Base-by-base conservation (phyloP, 179 eudicot species). In the Amaranthus tricolor region DNA sequence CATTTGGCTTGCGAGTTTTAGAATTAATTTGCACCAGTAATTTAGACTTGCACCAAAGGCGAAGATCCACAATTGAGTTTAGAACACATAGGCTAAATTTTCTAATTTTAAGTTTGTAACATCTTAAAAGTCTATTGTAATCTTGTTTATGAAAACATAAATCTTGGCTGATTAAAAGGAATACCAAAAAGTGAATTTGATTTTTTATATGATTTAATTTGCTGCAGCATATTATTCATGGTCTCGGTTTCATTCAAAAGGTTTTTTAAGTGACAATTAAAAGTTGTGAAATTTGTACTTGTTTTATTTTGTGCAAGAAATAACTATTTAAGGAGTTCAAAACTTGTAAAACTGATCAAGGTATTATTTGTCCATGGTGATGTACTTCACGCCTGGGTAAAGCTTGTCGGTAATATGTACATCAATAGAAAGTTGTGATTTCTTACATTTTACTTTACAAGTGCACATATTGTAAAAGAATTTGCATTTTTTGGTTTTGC, bases 251-350 rank as follows among this genome's bases (percentile, higher is more conserved):
- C 70, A 49, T 49, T 48, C 6, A 40, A 9, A 62, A 31, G 19
- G 17, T 48, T 49, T 48, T 66, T 49, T 54, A 66, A 66, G 70
- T 48, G 53, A 66, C 53, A 49, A n/a, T 65, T n/a, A n/a, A n/a
- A n/a, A n/a, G n/a, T n/a, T n/a, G n/a, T n/a, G n/a, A n/a, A n/a
- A n/a, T n/a, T n/a, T n/a, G n/a, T n/a, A n/a, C n/a, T n/a, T n/a
- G n/a, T n/a, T n/a, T n/a, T n/a, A n/a, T n/a, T n/a, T n/a, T n/a
- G n/a, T n/a, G n/a, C n/a, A n/a, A n/a, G n/a, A n/a, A n/a, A n/a
- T n/a, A n/a, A n/a, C n/a, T n/a, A n/a, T n/a, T n/a, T n/a, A n/a
- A n/a, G n/a, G n/a, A n/a, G n/a, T n/a, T n/a, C n/a, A n/a, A n/a
- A n/a, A n/a, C n/a, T n/a, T n/a, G n/a, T n/a, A n/a, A n/a, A n/a